These are phyloP conservation scores for Paraphaeosphaeria minitans DNA, from an alignment of 2,329 filamentous ascomycete species.

Conservation along the genomic window DNA sequence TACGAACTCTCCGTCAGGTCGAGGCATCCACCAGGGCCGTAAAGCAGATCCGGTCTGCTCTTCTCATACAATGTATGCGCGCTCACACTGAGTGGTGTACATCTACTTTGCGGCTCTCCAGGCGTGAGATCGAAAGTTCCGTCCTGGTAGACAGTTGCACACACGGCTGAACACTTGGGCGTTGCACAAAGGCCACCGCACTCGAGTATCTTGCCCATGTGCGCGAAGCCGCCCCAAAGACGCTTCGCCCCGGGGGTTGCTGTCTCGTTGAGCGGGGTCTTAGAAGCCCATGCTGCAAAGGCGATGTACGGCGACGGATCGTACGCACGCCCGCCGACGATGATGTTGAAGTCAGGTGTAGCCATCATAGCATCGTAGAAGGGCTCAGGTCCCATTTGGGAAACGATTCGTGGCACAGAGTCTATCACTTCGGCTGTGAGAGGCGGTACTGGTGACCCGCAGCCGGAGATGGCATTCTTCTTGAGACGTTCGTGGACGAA, in stretches of 20 bases:
- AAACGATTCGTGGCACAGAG: conserved; percentile 46
- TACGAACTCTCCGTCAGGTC: conserved; percentile 51
- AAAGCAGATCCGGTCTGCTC: conserved; percentile 55
- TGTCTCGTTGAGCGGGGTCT: conserved; percentile 10
- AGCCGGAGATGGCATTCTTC: conserved; percentile 37
- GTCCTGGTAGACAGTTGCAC: conserved; percentile 50
- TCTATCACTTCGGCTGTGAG: conserved; percentile 49
- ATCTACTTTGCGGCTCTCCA: conserved; percentile 46
- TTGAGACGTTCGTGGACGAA: conserved; percentile 17
- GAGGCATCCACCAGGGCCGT: conserved; percentile 57
- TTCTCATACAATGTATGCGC: conserved; percentile 63
- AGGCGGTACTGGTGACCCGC: conserved; percentile 46
- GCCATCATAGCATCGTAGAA: conserved; percentile 51
- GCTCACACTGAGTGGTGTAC: conserved; percentile 57
- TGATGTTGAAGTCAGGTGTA: conserved; percentile 52
- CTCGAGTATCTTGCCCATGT: conserved; percentile 64
- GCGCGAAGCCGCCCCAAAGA: conserved; percentile 31
- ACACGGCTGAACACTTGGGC: conserved; percentile 53
- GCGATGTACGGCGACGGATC: conserved; percentile 32
- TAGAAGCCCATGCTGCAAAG: conserved; percentile 19
- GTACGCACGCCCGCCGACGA: conserved; percentile 53
- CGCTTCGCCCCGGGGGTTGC: conserved; percentile 8
- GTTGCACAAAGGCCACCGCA: conserved; percentile 56
- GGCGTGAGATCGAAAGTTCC: conserved; percentile 57
- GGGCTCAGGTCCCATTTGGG: conserved; percentile 56